A percentile compares a stretch with the other conserved stretches of the same genome.
These are phyloP conservation scores for Mallotus repandus DNA, from an alignment of 441 rosid species.

Conservation along the genomic window DNA sequence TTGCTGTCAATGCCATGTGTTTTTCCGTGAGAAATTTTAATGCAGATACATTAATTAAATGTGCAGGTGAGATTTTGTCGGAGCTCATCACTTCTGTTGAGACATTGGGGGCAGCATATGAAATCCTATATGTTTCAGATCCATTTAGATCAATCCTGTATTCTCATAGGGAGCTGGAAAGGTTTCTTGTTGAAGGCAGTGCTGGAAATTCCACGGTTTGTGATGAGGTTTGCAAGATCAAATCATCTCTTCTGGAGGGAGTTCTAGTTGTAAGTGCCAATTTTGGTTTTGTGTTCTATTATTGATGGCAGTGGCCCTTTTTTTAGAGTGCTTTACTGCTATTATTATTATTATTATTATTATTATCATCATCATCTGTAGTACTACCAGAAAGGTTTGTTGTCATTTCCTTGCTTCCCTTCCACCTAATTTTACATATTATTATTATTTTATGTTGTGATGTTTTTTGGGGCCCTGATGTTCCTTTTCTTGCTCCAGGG, in stretches of 20 bases:
- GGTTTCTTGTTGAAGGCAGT: constrained; percentile 73
- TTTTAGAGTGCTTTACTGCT: too few relatives aligned
- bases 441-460: neutral
- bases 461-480: constrained; percentile 28
- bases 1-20: neutral
- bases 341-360: too few relatives aligned
- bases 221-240: constrained; percentile 79
- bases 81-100: constrained; percentile 68
- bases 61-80: constrained; percentile 62
- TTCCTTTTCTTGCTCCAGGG: constrained; percentile 53
- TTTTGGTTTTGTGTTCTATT: constrained; percentile 6
- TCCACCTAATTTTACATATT: neutral
- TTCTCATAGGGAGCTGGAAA: constrained; percentile 54
- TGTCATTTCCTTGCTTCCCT: neutral
- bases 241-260: constrained; percentile 88
- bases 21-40: constrained; percentile 11
- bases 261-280: constrained; percentile 67
- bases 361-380: neutral
- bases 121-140: constrained; percentile 77
- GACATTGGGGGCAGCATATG: constrained; percentile 58
- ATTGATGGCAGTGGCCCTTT: neutral
- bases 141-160: constrained; percentile 53
- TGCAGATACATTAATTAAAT: constrained; percentile 15
- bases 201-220: constrained; percentile 45
- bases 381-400: neutral